These are phyloP conservation scores for Podila horticola DNA, from an alignment of 192 early-diverging fungal species.

Conservation along the genomic window DNA sequence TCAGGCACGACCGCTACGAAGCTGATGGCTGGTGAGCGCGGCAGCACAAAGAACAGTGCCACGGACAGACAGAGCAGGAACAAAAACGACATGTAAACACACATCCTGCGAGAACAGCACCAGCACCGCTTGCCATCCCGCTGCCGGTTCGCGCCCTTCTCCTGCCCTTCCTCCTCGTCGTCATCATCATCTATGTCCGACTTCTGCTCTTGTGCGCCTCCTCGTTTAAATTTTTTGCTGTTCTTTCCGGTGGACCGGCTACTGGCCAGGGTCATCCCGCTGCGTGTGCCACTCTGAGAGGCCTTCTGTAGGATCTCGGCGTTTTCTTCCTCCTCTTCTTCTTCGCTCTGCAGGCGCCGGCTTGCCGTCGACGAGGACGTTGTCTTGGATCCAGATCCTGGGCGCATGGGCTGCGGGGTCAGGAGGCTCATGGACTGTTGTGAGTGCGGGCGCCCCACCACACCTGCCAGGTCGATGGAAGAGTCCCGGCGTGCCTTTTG, in stretches of 20 bases:
- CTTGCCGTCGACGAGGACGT: not conserved
- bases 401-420: not conserved
- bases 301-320: slow-evolving; percentile 14
- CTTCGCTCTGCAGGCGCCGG: not conserved
- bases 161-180: slow-evolving; percentile 46
- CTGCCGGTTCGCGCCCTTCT: slow-evolving; percentile 16
- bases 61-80: slow-evolving; percentile 10
- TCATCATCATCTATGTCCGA: slow-evolving; percentile 8
- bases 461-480: not conserved
- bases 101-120: slow-evolving; percentile 31
- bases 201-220: not conserved
- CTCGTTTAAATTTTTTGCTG: not conserved
- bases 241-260: not conserved
- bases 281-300: slow-evolving; percentile 8
- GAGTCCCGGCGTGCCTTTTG: slow-evolving; percentile 3
- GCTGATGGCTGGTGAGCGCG: slow-evolving; percentile 22
- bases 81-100: slow-evolving; percentile 38
- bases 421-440: not conserved
- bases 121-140: slow-evolving; percentile 32
- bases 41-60: slow-evolving; percentile 32
- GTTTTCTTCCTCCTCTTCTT: slow-evolving; percentile 25
- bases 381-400: not conserved
- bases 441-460: not conserved
- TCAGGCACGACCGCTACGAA: slow-evolving; percentile 17
- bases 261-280: not conserved